These are phyloP conservation scores for Elsinoe fawcettii DNA, from an alignment of 2,329 filamentous ascomycete genomes.

Conservation along the genomic window DNA sequence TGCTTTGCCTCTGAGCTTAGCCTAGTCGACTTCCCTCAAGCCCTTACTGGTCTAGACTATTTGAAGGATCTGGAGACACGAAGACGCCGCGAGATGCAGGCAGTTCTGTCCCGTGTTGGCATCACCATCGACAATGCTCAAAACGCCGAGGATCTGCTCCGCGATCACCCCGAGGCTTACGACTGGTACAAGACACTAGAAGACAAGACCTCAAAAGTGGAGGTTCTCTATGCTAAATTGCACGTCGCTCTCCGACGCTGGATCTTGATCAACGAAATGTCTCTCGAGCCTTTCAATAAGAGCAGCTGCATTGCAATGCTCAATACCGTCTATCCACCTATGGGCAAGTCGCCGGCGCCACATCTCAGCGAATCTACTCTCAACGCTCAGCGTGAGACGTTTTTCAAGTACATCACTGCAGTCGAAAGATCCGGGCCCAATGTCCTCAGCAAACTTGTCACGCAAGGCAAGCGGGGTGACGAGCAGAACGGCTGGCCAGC, in stretches of 20 bases:
- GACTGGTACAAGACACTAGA: constrained; percentile 44
- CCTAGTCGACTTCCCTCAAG: constrained; percentile 57
- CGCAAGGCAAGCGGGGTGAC: constrained; percentile 43
- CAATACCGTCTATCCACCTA: constrained; percentile 58
- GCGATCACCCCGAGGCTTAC: constrained; percentile 47
- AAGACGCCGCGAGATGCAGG: constrained; percentile 50
- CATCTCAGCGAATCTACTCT: constrained; percentile 47
- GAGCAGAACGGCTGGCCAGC: constrained; percentile 51
- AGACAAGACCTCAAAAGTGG: constrained; percentile 44
- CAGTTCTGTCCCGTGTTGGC: constrained; percentile 47
- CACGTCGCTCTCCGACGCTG: constrained; percentile 56
- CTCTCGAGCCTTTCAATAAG: constrained; percentile 55
- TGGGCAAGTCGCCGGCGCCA: constrained; percentile 41
- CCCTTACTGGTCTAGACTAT: constrained; percentile 58
- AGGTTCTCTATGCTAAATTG: constrained; percentile 52
- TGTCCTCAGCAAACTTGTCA: constrained; percentile 47
- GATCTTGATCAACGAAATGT: constrained; percentile 59
- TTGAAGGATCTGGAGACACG: constrained; percentile 55
- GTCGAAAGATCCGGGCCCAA: constrained; percentile 50
- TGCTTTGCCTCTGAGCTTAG: constrained; percentile 51
- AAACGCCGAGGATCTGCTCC: constrained; percentile 41
- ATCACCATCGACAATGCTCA: constrained; percentile 41
- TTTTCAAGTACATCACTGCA: constrained; percentile 54
- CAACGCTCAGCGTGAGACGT: constrained; percentile 50
- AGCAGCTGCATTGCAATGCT: constrained; percentile 60